Evolutionary conservation across 345 rosid genomes (phyloP), one percentile per base, ranked within the genome.

Genomic region (Brassica incana): DNA sequence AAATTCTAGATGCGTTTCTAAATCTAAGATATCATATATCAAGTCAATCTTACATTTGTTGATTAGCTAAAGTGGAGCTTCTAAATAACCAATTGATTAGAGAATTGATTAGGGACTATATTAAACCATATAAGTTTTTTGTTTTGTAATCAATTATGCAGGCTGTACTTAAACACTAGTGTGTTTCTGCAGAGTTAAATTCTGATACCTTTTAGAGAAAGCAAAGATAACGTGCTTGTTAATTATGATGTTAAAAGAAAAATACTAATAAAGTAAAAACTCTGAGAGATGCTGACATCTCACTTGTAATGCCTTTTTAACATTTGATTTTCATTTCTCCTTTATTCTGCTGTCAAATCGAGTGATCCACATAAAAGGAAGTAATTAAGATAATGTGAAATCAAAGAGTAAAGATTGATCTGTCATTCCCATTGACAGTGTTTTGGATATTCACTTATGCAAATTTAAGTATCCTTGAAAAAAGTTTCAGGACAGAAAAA

Each of bases 221-320:
- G 91, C 86, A 86, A 85, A 82, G 63, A 16, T 54, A 84, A 87
- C 87, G 83, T 86, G 92, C 67, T 76, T 60, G 82, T 83, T 70
- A 87, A 83, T 88, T 78, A 86, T 56, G 78, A 72, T 74, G 64
- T 25, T 68, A 79, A 62, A 45, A 15, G 11, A 5, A 15, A 61
- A 25, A 71, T 50, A 16, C 15, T 10, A 61, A 61, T 25, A 72
- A 65, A 36, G 58, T 52, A 8, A 38, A n/a, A 68, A 40, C 35
- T 23, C 40, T 2, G 16, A 18, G 43, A 71, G 61, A 69, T 52
- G 68, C 69, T 65, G 80, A 69, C 77, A 75, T 68, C 78, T 54
- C 71, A 52, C 76, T 54, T 7, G n/a, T 52, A 59, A 62, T 25
- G 38, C 30, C 76, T 79, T 84, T 80, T 69, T 63, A 69, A 64